phyloP scores from a whole-genome alignment of 2,329 filamentous ascomycete species.

The Phyllosticta capitalensis region DNA sequence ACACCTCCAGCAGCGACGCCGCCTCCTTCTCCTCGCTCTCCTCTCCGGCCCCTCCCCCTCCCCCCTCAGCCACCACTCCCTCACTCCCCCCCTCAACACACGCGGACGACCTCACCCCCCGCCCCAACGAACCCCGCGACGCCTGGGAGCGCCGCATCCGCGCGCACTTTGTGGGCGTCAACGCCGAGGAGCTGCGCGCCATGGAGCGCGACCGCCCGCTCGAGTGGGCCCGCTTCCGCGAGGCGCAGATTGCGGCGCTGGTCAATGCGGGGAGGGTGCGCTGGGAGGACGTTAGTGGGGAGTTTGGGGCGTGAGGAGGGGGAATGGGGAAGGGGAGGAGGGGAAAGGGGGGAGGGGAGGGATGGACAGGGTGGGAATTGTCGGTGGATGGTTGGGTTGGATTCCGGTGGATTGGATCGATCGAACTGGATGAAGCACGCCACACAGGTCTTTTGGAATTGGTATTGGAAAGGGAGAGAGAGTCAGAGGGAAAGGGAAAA shows the following conservation, averaged over 20 bases:
- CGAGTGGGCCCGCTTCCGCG: constrained; percentile 23
- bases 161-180: constrained; percentile 45
- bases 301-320: not conserved
- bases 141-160: constrained; percentile 55
- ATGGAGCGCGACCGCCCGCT: constrained; percentile 39
- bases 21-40: not conserved
- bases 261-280: constrained; percentile 18
- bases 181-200: constrained; percentile 55
- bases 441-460: too few relatives aligned
- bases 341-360: too few relatives aligned
- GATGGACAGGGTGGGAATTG: too few relatives aligned
- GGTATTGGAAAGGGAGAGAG: too few relatives aligned
- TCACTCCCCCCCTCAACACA: not conserved
- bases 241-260: constrained; percentile 29
- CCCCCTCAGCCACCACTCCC: not conserved
- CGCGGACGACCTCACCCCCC: constrained; percentile 17
- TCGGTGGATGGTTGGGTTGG: too few relatives aligned
- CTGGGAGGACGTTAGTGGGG: not conserved
- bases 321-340: too few relatives aligned
- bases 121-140: constrained; percentile 27
- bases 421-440: too few relatives aligned
- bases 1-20: not conserved
- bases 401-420: too few relatives aligned
- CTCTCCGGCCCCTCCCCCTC: not conserved
- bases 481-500: too few relatives aligned